A percentile compares a stretch with the other conserved stretches of the same genome.
phyloP scores from a whole-genome alignment of 805 yeast species.

The Ogataea pignaliae region DNA sequence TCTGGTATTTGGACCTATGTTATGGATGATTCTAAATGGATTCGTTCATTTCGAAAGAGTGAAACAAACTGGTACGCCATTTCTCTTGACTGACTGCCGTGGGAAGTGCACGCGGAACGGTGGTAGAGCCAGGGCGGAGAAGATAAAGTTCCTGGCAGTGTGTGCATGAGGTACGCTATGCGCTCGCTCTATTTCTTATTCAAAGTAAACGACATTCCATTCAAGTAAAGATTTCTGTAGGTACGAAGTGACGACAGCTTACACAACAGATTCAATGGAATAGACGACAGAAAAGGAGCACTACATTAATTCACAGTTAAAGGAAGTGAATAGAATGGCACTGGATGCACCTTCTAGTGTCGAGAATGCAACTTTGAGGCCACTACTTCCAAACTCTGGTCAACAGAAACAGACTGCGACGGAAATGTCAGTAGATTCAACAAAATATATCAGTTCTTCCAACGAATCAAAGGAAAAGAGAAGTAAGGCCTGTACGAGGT shows the following conservation, averaged over 20 bases:
- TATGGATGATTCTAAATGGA: too few relatives aligned
- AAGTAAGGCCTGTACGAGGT: constrained; percentile 56
- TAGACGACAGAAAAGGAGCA: too few relatives aligned
- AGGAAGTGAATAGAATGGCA: neutral
- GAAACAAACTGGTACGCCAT: constrained; percentile 47
- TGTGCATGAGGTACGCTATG: too few relatives aligned
- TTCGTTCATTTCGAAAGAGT: constrained; percentile 67
- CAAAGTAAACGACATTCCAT: too few relatives aligned
- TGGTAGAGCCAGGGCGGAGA: constrained; percentile 32
- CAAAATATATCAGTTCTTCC: constrained; percentile 15
- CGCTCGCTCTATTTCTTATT: too few relatives aligned
- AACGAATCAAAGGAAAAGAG: constrained; percentile 24
- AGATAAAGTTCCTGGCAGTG: constrained; percentile 64
- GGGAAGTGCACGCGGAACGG: too few relatives aligned
- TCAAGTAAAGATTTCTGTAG: too few relatives aligned
- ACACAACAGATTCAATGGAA: too few relatives aligned
- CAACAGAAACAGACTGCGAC: constrained; percentile 14
- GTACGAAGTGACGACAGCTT: too few relatives aligned
- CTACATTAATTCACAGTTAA: neutral
- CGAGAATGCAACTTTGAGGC: constrained; percentile 1
- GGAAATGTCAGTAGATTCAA: constrained; percentile 6
- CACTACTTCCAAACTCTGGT: constrained; percentile 20
- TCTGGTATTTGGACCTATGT: too few relatives aligned
- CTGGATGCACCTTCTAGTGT: too few relatives aligned
- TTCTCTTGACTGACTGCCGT: too few relatives aligned